A percentile compares a stretch with the other conserved stretches of the same genome.
Evolutionary conservation across 1,284 basidiomycete species (phyloP).

Genomic region (Cystobasidium slooffiae): DNA sequence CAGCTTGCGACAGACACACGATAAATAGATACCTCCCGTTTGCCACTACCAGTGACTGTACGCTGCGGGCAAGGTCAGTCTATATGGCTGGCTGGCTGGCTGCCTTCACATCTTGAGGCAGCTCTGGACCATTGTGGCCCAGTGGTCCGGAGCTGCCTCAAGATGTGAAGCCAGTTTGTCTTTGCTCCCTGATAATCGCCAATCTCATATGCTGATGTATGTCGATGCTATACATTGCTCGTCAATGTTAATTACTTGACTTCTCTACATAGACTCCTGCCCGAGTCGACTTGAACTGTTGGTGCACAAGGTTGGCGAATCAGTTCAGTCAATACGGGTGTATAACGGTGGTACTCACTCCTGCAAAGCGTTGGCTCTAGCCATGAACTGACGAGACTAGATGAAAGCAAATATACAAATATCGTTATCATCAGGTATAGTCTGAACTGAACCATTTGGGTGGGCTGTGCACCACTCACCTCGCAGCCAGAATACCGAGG

Average conservation of each 20-base stretch:
- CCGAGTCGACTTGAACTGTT: conserved; percentile 41
- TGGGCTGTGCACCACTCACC: conserved; percentile 2
- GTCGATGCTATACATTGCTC: neutral
- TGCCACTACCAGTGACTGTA: too few species aligned
- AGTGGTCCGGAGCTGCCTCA: too few species aligned
- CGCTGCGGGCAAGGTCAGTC: too few species aligned
- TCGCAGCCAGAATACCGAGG: conserved; percentile 45
- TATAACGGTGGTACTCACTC: conserved; percentile 2
- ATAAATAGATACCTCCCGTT: too few species aligned
- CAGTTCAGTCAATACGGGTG: neutral
- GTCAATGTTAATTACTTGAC: conserved; percentile 7
- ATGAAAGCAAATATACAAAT: neutral
- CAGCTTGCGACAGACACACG: too few species aligned
- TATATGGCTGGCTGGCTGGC: too few species aligned
- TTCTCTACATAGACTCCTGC: conserved; percentile 34
- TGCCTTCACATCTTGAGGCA: too few species aligned
- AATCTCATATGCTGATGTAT: too few species aligned
- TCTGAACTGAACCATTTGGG: neutral
- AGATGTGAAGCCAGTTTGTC: too few species aligned
- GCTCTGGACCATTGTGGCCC: too few species aligned
- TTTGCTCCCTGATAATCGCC: too few species aligned
- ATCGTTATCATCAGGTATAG: neutral
- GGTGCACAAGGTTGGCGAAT: neutral
- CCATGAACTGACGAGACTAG: conserved; percentile 40
- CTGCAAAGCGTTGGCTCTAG: conserved; percentile 38